phyloP scores from a whole-genome alignment of 1,139 yeast genomes.

The Protomyces inouyei region DNA sequence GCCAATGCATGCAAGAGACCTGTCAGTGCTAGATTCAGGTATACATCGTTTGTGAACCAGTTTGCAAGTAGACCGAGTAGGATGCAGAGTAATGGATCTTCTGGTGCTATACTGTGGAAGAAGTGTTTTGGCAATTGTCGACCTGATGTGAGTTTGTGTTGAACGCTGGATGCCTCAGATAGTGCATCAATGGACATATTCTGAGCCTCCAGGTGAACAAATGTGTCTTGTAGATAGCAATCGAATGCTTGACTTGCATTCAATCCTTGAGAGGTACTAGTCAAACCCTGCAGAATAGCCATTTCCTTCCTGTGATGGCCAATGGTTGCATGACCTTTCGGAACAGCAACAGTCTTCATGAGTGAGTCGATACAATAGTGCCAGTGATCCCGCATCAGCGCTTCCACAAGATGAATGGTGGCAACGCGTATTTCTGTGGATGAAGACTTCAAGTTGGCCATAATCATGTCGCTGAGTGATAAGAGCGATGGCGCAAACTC shows the following conservation, averaged over 20 bases:
- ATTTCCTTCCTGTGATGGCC: background rate
- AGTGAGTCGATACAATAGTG: background rate
- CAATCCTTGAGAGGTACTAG: background rate
- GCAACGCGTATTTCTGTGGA: slow-evolving; percentile 28
- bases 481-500: slow-evolving; percentile 29
- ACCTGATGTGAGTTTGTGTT: background rate
- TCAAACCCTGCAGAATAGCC: background rate
- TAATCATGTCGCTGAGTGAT: slow-evolving; percentile 34
- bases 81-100: slow-evolving; percentile 32
- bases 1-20: slow-evolving; percentile 35
- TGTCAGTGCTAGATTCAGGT: slow-evolving; percentile 35
- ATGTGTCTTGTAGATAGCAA: background rate
- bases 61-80: slow-evolving; percentile 29
- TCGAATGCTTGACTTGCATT: background rate
- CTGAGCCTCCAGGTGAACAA: background rate
- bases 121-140: background rate
- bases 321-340: background rate
- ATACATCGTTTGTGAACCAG: slow-evolving; percentile 36
- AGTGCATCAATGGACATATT: background rate
- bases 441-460: slow-evolving; percentile 33
- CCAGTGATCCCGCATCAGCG: slow-evolving; percentile 7
- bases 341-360: background rate
- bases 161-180: background rate
- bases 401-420: slow-evolving; percentile 31
- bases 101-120: slow-evolving; percentile 30